A percentile compares a stretch with the other conserved stretches of the same genome.
Conservation (phyloP, 1,139 yeast species). For the Arxiozyma bovina region DNA sequence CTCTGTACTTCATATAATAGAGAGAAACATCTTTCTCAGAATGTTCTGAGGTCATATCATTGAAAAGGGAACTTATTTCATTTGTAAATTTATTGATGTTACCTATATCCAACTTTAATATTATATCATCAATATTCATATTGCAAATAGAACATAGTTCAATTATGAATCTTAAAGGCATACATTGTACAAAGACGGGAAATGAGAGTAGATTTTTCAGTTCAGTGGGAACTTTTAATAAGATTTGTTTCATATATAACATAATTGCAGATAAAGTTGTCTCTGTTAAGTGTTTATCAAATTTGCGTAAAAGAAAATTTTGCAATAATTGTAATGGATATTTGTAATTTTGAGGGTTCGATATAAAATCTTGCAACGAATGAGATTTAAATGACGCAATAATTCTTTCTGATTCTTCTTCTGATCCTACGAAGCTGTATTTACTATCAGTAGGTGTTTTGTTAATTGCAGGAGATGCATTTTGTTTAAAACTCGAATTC, state of each 20-base stretch:
- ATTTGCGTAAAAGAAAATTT: conserved; percentile 6
- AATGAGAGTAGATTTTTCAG: conserved; percentile 26
- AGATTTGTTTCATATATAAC: conserved; percentile 15
- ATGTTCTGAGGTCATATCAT: conserved; percentile 9
- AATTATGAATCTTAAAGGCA: conserved; percentile 24
- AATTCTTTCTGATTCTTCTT: not conserved
- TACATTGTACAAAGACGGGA: conserved; percentile 20
- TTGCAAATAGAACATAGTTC: conserved; percentile 31
- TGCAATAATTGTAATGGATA: conserved; percentile 11
- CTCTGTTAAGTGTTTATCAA: not conserved
- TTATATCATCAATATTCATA: conserved; percentile 13
- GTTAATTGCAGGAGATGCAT: conserved; percentile 1
- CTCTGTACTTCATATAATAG: conserved; percentile 26
- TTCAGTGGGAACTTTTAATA: conserved; percentile 25
- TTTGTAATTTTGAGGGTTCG: conserved; percentile 1
- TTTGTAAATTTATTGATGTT: conserved; percentile 4
- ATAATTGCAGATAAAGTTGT: conserved; percentile 4
- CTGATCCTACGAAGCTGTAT: not conserved
- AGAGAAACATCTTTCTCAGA: conserved; percentile 14
- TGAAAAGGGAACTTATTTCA: conserved; percentile 5
- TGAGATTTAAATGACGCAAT: conserved; percentile 1
- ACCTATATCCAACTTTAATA: conserved; percentile 9
- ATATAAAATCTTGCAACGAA: not conserved
- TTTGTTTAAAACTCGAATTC: not conserved
- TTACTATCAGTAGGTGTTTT: not conserved